These are phyloP conservation scores for Euphrasia confusa DNA, from an alignment of 257 asterid genomes.

Conservation along the genomic window DNA sequence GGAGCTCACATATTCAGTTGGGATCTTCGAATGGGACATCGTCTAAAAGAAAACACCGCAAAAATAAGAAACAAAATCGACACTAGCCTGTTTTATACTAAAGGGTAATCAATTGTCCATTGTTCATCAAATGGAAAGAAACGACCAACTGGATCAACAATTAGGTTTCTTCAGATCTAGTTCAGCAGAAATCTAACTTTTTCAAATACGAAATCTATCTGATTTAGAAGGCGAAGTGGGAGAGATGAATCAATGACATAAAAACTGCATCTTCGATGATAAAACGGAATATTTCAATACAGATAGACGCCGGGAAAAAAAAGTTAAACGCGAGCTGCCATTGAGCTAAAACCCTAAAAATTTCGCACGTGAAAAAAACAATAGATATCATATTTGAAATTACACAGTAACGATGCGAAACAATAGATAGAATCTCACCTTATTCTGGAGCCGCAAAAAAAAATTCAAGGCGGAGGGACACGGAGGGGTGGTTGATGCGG, in stretches of 20 bases:
- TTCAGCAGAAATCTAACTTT: not conserved
- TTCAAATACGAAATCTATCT: not conserved
- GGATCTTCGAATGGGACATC: not conserved
- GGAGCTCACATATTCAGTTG: slow-evolving; percentile 4
- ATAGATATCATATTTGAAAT: not conserved
- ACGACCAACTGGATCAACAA: not conserved
- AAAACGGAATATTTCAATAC: not conserved
- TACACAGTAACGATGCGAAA: not conserved
- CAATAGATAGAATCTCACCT: slow-evolving; percentile 14
- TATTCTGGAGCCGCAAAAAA: not conserved
- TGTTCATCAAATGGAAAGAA: no score
- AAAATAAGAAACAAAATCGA: not conserved
- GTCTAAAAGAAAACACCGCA: not conserved
- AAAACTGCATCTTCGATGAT: not conserved
- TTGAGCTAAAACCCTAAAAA: slow-evolving; percentile 19
- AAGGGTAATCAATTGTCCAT: not conserved
- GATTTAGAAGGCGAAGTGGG: not conserved
- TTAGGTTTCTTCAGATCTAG: slow-evolving; percentile 18
- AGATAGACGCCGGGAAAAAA: not conserved
- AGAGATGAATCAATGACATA: not conserved
- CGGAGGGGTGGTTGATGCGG: not conserved
- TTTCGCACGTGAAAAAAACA: not conserved
- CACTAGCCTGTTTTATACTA: not conserved
- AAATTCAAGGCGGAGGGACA: slow-evolving; percentile 4
- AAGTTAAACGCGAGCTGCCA: not conserved